These are phyloP conservation scores for Huiozyma sinensis DNA, from an alignment of 805 yeast genomes.

Conservation along the genomic window DNA sequence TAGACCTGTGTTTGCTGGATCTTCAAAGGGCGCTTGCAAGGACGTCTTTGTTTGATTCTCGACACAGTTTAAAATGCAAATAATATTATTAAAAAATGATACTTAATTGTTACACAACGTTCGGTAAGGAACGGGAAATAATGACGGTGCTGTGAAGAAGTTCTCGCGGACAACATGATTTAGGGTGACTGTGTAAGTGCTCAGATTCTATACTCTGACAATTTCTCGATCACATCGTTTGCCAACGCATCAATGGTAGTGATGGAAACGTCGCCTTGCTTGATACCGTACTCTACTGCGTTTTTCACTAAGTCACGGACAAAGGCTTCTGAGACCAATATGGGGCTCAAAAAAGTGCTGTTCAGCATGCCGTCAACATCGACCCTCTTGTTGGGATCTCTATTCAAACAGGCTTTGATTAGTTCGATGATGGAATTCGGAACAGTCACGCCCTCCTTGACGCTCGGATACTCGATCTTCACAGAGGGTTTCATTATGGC, in stretches of 20 bases:
- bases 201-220: constrained; percentile 22
- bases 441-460: constrained; percentile 45
- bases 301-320: constrained; percentile 61
- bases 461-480: constrained; percentile 58
- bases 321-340: constrained; percentile 55
- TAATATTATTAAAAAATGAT: no score
- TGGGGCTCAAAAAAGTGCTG: constrained; percentile 64
- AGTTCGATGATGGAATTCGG: constrained; percentile 61
- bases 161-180: neutral
- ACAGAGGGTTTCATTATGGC: constrained; percentile 84
- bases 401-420: constrained; percentile 57
- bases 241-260: constrained; percentile 39
- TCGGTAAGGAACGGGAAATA: no score
- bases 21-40: no score
- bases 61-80: no score
- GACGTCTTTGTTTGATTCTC: no score
- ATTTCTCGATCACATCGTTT: constrained; percentile 48
- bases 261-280: constrained; percentile 32
- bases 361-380: constrained; percentile 50
- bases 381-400: constrained; percentile 61
- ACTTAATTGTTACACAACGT: no score
- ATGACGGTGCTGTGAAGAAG: no score
- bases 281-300: constrained; percentile 65
- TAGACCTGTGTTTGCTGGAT: no score
- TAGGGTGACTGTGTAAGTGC: no score